Evolutionary conservation across 768 basidiomycete genomes (phyloP).

Genomic region (Pulveroboletus sp.): DNA sequence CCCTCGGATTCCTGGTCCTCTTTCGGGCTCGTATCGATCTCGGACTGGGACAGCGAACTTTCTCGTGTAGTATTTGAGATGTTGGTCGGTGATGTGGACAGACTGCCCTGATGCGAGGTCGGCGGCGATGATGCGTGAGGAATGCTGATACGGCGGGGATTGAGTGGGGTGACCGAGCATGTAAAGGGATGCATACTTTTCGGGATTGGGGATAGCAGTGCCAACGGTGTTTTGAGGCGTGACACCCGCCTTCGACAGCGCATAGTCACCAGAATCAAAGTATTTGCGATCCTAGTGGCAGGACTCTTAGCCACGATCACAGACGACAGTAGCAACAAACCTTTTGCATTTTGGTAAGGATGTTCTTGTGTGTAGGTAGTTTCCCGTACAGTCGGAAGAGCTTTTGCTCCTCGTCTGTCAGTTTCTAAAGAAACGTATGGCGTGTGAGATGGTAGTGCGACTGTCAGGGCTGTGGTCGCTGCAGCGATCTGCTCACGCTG

Average conservation of each 20-base stretch:
- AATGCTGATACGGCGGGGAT: slow-evolving; percentile 49
- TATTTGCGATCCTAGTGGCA: slow-evolving; percentile 89
- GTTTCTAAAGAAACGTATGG: slow-evolving; percentile 43
- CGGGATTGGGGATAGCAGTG: slow-evolving; percentile 96
- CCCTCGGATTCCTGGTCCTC: slow-evolving; percentile 8
- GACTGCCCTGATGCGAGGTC: slow-evolving; percentile 44
- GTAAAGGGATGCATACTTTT: slow-evolving; percentile 59
- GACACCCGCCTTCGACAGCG: slow-evolving; percentile 91
- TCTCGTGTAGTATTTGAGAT: slow-evolving; percentile 65
- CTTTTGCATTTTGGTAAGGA: slow-evolving; percentile 94
- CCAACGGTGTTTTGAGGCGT: slow-evolving; percentile 86
- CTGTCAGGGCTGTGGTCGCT: background rate
- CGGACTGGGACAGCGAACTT: slow-evolving; percentile 35
- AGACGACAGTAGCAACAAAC: slow-evolving; percentile 37
- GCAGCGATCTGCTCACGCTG: slow-evolving; percentile 54
- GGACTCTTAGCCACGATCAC: slow-evolving; percentile 6
- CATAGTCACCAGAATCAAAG: slow-evolving; percentile 99
- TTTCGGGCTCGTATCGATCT: slow-evolving; percentile 14
- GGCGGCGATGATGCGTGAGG: slow-evolving; percentile 83
- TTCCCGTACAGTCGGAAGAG: slow-evolving; percentile 94
- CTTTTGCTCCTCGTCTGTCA: slow-evolving; percentile 88
- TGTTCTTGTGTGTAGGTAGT: slow-evolving; percentile 88
- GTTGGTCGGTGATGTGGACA: slow-evolving; percentile 75
- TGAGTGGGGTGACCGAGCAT: background rate
- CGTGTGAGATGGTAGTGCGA: slow-evolving; percentile 14